Evolutionary conservation across 768 basidiomycete species (phyloP), one percentile per base, ranked within the genome.

Genomic region (Leucosporidium scottii): DNA sequence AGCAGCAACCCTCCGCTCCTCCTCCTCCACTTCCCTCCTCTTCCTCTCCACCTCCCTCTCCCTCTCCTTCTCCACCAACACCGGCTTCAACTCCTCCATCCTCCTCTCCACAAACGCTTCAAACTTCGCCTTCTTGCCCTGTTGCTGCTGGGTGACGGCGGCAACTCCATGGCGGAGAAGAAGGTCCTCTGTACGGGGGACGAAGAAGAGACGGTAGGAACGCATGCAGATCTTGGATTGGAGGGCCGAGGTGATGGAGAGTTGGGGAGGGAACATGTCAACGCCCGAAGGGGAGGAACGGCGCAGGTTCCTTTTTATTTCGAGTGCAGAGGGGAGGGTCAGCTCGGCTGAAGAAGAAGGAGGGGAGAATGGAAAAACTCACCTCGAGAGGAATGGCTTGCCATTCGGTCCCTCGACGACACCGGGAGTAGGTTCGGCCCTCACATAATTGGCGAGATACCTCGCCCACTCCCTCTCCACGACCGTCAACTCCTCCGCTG

Each of bases 171-270:
- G 39, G 15, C 39, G 39, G 67, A 61, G 62, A 74, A 70, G 62
- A 71, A 44, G 66, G 70, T 80, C 79, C 61, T 78, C 79, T 5
- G 76, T 86, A 30, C 81, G 75, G 3, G 88, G 80, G 9, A 88
- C 88, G 76, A 85, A 91, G 81, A 93, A 92, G 20, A 91, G 78
- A 44, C 87, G 82, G 77, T 91, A 91, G 13, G 77, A 77, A 4
- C 78, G 75, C 47, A 91, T 82, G 78, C 93, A 94, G 65, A 96
- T 84, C 69, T 87, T 87, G 76, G 90, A 89, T 77, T 91, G 89
- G 23, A 93, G 82, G 4, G 83, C 83, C 39, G 87, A 73, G 25
- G 34, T 27, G 34, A 66, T 74, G 36, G 62, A 79, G 78, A 66
- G 81, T 74, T 71, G 39, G 62, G 31, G 39, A 8, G 60, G 64